Evolutionary conservation across 2,329 filamentous ascomycete species (phyloP), one percentile per base, ranked within the genome.

Genomic region (Zymoseptoria ardabiliae): DNA sequence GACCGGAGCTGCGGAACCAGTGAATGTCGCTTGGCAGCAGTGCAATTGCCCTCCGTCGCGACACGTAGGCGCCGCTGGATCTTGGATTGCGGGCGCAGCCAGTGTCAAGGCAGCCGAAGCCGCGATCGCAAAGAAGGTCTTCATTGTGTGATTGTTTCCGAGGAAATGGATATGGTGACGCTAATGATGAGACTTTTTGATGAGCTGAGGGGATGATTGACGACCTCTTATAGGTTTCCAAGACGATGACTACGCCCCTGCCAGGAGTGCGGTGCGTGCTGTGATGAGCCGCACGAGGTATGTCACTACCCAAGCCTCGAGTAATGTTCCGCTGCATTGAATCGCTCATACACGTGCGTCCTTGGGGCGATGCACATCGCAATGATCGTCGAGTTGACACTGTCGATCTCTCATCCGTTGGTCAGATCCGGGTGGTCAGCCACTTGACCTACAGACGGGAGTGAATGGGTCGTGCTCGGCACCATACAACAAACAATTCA

Each of bases 21-120:
- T 53, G 35, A 57, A 53, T 8, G 51, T 63, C 22, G 56, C 57
- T 30, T 60, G 55, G 51, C 63, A 65, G 54, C 63, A 65, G 53
- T 65, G 63, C 20, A 65, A 55, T 60, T 62, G 54, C 5, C 59
- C 58, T 23, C 63, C 63, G 41, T 65, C 63, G 23, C 52, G 53
- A 50, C 63, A 65, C 13, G 11, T 35, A 4, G 53, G 53, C 10
- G 53, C 51, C 28, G 22, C 21, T n/a, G 20, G 22, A 53, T 53
- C 51, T 23, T 22, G 20, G 22, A 53, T 23, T 45, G 35, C 35
- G 11, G 35, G 35, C 35, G 35, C 35, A 45, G 35, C 35, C 13
- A 45, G 17, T 45, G 35, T 45, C 35, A 45, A n/a, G 35, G 35
- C 35, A 45, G 35, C 35, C 35, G 35, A 45, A 45, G 35, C 35